Percentiles rank a stretch among this genome's conserved stretches.
phyloP scores from a whole-genome alignment of 129 eudicot species.

The Flaveria bidentis region DNA sequence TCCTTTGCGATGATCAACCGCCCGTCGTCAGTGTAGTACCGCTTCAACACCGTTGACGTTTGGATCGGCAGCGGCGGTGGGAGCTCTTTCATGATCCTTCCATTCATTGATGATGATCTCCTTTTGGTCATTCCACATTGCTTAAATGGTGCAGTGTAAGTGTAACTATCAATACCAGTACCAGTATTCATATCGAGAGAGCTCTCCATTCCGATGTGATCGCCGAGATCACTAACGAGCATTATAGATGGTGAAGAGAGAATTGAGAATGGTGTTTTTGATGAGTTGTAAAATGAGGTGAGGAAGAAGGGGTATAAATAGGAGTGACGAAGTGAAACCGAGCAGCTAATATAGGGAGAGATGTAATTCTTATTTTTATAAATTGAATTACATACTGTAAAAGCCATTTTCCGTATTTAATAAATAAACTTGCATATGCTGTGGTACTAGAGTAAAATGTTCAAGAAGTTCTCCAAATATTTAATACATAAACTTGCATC shows the following conservation, averaged over 20 bases:
- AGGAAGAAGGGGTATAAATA: conserved; percentile 35
- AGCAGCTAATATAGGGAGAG: conserved; percentile 26
- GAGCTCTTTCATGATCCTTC: conserved; percentile 27
- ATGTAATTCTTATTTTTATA: conserved; percentile 13
- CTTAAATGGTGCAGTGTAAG: not conserved
- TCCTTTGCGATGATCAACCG: conserved; percentile 53
- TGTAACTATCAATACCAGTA: not conserved
- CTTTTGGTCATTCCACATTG: not conserved
- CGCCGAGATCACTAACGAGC: conserved; percentile 40
- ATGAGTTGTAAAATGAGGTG: conserved; percentile 24
- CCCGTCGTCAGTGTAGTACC: conserved; percentile 49
- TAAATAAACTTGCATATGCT: too few relatives aligned
- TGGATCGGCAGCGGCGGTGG: conserved; percentile 55
- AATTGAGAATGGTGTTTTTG: conserved; percentile 1
- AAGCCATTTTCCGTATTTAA: not conserved
- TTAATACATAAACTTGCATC: too few relatives aligned
- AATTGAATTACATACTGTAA: not conserved
- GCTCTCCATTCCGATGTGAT: conserved; percentile 61
- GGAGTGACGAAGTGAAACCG: conserved; percentile 20
- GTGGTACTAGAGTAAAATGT: too few relatives aligned
- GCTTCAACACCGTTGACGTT: conserved; percentile 40
- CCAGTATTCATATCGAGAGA: conserved; percentile 34
- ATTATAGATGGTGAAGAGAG: conserved; percentile 21
- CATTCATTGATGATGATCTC: not conserved
- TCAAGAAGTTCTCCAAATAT: too few relatives aligned